Evolutionary conservation across 2,329 filamentous ascomycete species (phyloP), one percentile per base, ranked within the genome.

Genomic region (Fusarium verticillioides): DNA sequence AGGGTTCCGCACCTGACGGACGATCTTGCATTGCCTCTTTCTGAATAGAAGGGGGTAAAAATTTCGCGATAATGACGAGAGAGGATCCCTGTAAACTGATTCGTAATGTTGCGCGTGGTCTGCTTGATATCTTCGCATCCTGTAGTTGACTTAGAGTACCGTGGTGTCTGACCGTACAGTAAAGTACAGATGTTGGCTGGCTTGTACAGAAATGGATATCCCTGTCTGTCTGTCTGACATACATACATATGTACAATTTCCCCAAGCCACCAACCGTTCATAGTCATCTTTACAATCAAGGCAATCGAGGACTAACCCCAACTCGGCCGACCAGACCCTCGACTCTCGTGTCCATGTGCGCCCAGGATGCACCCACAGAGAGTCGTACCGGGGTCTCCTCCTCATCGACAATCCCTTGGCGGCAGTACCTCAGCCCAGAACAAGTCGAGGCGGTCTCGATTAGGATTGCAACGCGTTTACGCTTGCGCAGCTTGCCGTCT

Each of bases 201-300:
- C 18, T 39, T 49, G 34, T 54, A 46, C 44, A 44, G 37, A 36
- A 47, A 65, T 42, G 34, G 37, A 47, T 39, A 74, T 21, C 70
- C 71, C 66, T 73, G 70, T 52, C 59, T 74, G 66, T 61, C 67
- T 74, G 54, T 70, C 71, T 63, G 63, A 60, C 60, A 72, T 73
- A 44, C 52, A 63, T 54, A 32, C 43, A 19, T 28, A 23, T 23
- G 23, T 23, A 36, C 50, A 54, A n/a, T 43, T 23, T 46, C 44
- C 43, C 36, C 60, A 73, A 74, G 53, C 63, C 71, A 72, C 73
- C 75, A 77, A 76, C 75, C 71, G 60, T 68, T 65, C 68, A 72
- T 59, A 63, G 61, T 66, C 63, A 63, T 49, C 68, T 74, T 42
- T 63, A 69, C 60, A 64, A 77, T 71, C 75, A 76, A 76, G 75